These are phyloP conservation scores for Bromus sterilis DNA, from an alignment of 176 grass and related monocot genomes.

Conservation along the genomic window DNA sequence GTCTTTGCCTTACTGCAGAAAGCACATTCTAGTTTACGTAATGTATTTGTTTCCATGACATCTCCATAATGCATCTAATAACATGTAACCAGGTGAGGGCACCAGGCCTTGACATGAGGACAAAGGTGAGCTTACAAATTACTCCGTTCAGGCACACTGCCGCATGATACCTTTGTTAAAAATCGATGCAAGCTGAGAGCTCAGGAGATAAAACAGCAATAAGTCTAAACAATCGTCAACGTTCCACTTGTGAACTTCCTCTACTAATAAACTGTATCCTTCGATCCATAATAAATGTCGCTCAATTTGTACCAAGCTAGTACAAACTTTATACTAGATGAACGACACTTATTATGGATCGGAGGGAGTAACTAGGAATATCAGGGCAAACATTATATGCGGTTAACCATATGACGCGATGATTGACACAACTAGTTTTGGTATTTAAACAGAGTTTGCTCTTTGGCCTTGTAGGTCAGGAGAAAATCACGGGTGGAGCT, in stretches of 20 bases:
- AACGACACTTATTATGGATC: no score
- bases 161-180: neutral
- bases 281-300: no score
- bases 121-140: slow-evolving; percentile 39
- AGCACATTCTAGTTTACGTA: neutral
- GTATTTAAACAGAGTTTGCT: neutral
- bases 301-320: no score
- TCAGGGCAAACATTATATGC: neutral
- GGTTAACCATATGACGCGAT: neutral
- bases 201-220: neutral
- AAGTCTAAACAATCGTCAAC: neutral
- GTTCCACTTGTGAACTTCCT: slow-evolving; percentile 6
- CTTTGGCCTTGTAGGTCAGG: slow-evolving; percentile 27
- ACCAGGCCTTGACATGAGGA: slow-evolving; percentile 37
- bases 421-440: neutral
- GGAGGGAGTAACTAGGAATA: no score
- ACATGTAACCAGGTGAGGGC: slow-evolving; percentile 28
- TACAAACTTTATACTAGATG: no score
- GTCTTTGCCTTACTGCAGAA: slow-evolving; percentile 5
- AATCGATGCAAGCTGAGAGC: neutral
- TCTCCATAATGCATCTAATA: neutral
- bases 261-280: neutral
- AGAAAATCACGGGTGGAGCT: slow-evolving; percentile 53
- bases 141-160: neutral
- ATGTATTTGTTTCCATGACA: neutral